These are phyloP conservation scores for Canna indica DNA, from an alignment of 176 grass and related monocot genomes.

Conservation along the genomic window DNA sequence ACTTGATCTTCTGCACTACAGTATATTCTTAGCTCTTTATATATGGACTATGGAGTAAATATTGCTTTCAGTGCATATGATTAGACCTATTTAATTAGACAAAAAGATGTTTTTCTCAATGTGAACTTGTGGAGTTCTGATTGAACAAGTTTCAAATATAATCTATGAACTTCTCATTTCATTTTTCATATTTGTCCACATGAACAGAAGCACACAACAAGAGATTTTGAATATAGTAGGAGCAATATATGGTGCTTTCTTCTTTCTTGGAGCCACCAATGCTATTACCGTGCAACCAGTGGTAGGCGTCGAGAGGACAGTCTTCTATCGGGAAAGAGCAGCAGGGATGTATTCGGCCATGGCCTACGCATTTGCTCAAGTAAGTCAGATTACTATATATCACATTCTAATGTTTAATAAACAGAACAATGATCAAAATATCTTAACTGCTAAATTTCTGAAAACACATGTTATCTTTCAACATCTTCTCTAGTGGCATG, in stretches of 20 bases:
- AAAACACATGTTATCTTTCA: no score
- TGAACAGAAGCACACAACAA: conserved; percentile 38
- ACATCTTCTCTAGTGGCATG: no score
- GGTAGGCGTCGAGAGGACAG: conserved; percentile 60
- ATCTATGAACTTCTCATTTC: neutral
- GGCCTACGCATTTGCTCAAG: conserved; percentile 80
- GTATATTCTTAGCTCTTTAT: neutral
- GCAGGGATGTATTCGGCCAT: conserved; percentile 92
- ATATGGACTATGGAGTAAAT: neutral
- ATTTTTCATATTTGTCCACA: conserved; percentile 8
- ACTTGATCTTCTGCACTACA: neutral
- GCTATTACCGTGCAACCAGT: conserved; percentile 56
- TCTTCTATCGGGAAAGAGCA: conserved; percentile 83
- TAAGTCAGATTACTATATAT: conserved; percentile 12
- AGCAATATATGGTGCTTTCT: conserved; percentile 67
- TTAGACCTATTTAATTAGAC: no score
- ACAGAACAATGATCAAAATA: no score
- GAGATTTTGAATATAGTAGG: conserved; percentile 55
- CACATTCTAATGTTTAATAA: neutral
- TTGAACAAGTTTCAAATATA: neutral
- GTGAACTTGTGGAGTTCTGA: neutral
- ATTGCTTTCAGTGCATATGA: neutral
- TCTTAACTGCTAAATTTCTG: no score
- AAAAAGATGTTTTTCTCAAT: no score
- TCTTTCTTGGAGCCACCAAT: conserved; percentile 73